Base-by-base conservation (phyloP, 352 stramenopile species). In the Phytophthora pini region DNA sequence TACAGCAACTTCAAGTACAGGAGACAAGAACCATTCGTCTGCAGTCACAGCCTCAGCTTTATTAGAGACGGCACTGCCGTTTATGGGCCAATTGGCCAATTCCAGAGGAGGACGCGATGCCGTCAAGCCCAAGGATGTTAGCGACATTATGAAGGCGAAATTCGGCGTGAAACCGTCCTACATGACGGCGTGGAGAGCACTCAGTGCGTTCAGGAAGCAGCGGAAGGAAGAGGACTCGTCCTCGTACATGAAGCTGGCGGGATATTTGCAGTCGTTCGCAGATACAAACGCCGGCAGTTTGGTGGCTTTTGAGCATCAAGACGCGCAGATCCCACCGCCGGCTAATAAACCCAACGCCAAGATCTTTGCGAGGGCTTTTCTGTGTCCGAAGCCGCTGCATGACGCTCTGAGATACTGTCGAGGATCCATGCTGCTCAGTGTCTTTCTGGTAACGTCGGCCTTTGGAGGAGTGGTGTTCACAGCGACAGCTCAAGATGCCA, bases 131-230 rank as follows among this genome's bases (percentile, higher is more conserved):
- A 85, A 89, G 26, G 82, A 93, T 58, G 89, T 93, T 66, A 86
- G 81, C 31, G 72, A 85, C 46, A 88, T 93, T 52, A 92, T 93
- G 81, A 93, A 90, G 68, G 81, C 92, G 51, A 86, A 92, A 43
- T 93, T 92, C 51, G 85, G 85, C 15, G 81, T 93, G 11, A 80
- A 83, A 40, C 77, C 82, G 48, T 90, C 79, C 12, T 93, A 93
- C 49, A 92, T 93, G 85, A 91, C 85, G 13, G 82, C 85, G 7
- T 93, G 85, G 85, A 74, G 85, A 38, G 85, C 85, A 10, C 65
- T 93, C 15, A 88, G 74, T 56, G 79, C 81, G 5, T 90, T 92
- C 44, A 74, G 82, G 20, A 82, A 92, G 57, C 77, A 92, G 47
- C 74, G 82, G 29, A 90, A 89, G 52, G 53, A 80, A 6, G 82